phyloP scores from a whole-genome alignment of 2,329 filamentous ascomycete species.

The Xylaria hypoxylon region DNA sequence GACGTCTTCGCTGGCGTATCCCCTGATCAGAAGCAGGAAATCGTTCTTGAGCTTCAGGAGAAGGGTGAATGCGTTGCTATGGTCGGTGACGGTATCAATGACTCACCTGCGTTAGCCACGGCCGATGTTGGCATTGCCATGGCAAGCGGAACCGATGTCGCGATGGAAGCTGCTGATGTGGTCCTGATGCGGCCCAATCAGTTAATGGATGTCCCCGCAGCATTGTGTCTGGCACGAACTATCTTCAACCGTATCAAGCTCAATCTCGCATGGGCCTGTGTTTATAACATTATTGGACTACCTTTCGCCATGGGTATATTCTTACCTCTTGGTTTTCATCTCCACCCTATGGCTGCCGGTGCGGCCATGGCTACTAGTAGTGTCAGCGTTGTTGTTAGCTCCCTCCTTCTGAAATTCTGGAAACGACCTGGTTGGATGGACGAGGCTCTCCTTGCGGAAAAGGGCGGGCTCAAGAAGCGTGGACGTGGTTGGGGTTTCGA shows the following conservation, averaged over 20 bases:
- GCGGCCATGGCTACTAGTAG: slow-evolving; percentile 93
- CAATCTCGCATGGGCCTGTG: slow-evolving; percentile 91
- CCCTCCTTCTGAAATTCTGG: slow-evolving; percentile 88
- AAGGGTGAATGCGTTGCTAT: slow-evolving; percentile 86
- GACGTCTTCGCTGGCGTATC: slow-evolving; percentile 89
- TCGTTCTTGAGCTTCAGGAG: slow-evolving; percentile 81
- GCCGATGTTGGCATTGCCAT: slow-evolving; percentile 95
- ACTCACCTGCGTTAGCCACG: slow-evolving; percentile 92
- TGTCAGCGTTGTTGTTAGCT: slow-evolving; percentile 88
- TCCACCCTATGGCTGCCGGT: slow-evolving; percentile 94
- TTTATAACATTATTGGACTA: slow-evolving; percentile 91
- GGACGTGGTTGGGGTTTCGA: slow-evolving; percentile 57
- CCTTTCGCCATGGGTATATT: slow-evolving; percentile 98
- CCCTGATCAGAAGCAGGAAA: slow-evolving; percentile 89
- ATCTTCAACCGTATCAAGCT: slow-evolving; percentile 95
- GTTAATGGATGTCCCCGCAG: slow-evolving; percentile 90
- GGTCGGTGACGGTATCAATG: slow-evolving; percentile 99
- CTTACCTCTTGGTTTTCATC: slow-evolving; percentile 84
- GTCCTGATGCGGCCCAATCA: slow-evolving; percentile 95
- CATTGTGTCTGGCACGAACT: slow-evolving; percentile 80
- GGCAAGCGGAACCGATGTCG: slow-evolving; percentile 91
- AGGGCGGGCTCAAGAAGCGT: slow-evolving; percentile 59
- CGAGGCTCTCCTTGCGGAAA: slow-evolving; percentile 71
- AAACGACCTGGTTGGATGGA: slow-evolving; percentile 88
- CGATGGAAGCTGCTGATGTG: slow-evolving; percentile 96